These are phyloP conservation scores for Galerina marginata DNA, from an alignment of 768 basidiomycete species.

Conservation along the genomic window DNA sequence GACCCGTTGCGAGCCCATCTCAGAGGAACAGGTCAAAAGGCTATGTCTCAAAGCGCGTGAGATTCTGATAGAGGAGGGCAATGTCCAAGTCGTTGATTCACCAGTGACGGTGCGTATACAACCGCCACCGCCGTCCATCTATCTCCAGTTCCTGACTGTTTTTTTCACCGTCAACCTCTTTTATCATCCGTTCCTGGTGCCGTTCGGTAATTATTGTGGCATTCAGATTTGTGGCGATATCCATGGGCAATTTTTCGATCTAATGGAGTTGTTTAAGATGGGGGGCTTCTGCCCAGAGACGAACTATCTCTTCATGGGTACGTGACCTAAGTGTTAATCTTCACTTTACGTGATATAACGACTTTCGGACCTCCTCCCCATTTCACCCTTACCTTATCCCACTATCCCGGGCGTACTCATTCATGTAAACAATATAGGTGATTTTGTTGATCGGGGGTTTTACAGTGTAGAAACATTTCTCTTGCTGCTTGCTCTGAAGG, in stretches of 20 bases:
- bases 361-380: background rate
- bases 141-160: constrained; percentile 1
- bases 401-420: constrained; percentile 9
- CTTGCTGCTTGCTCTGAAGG: constrained; percentile 92
- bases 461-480: constrained; percentile 97
- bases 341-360: constrained; percentile 2
- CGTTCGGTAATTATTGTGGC: constrained; percentile 5
- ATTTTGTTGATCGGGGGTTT: constrained; percentile 98
- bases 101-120: constrained; percentile 82
- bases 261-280: constrained; percentile 94
- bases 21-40: constrained; percentile 94
- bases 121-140: constrained; percentile 24
- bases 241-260: constrained; percentile 96
- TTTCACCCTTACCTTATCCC: constrained; percentile 5
- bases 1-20: constrained; percentile 91
- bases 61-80: constrained; percentile 96
- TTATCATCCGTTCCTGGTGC: constrained; percentile 1
- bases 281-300: constrained; percentile 93
- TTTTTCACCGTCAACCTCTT: constrained; percentile 1
- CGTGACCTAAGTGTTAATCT: constrained; percentile 27
- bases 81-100: constrained; percentile 94
- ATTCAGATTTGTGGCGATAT: constrained; percentile 91
- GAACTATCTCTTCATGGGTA: constrained; percentile 96
- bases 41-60: constrained; percentile 96
- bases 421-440: constrained; percentile 57